Base-by-base conservation (phyloP, 345 rosid genomes). In the Salix exigua region DNA sequence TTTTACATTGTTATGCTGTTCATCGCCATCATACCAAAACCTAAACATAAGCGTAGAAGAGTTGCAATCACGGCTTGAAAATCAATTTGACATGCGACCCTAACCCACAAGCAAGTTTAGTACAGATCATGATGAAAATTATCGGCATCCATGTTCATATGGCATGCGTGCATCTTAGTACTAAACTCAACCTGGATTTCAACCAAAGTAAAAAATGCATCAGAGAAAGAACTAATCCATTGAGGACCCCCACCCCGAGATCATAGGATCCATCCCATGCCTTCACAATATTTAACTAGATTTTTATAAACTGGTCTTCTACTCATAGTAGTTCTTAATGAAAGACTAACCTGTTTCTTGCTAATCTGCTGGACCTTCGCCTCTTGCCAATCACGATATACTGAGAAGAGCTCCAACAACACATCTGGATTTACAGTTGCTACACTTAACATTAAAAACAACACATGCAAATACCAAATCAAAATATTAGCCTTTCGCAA, bases 351-450 rank as follows among this genome's bases (percentile, higher is more conserved):
- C 98, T 95, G 99, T 72, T 81, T 89, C 77, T 78, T 88, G 91
- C 92, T 86, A 28, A 91, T 91, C 69, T 87, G 79, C 79, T 82
- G 83, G 72, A 80, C 86, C 85, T 87, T 89, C 75, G 55, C 83
- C 66, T 91, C 93, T 72, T 91, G 97, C 96, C 97, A 95, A 53
- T 88, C 89, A 16, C 89, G 91, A 70, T 91, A 93, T 78, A 88
- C 77, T 4, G 97, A 88, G 88, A 96, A 91, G 75, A 96, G 94
- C 88, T 96, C 97, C 74, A 87, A 61, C 28, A 96, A 82, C 80
- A 91, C 89, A 79, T 93, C 86, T 6, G 98, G 98, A 78, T 92
- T 83, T 26, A 96, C 90, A 2, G 89, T 82, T 84, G 85, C 97
- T 95, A 62, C 35, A 48, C 79, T 3, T 61, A 70, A 19, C 75